Evolutionary conservation across 2,329 filamentous ascomycete genomes (phyloP), one percentile per base, ranked within the genome.

Genomic region (Cryphonectria carpinicola): DNA sequence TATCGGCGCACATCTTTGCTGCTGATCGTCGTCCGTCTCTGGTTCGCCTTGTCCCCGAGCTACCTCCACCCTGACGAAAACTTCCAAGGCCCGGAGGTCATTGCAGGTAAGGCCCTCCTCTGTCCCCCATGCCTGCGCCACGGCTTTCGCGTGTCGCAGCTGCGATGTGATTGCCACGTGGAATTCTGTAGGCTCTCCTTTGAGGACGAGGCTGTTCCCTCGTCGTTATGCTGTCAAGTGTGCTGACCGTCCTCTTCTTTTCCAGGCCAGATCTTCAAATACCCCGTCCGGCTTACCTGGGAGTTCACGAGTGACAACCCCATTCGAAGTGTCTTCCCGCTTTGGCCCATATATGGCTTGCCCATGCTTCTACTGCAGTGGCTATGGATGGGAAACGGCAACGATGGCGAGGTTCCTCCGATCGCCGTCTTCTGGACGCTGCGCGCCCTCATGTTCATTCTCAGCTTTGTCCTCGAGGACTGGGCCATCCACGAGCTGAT

Each of bases 31-130:
- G 89, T 97, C 77, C 92, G 96, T 81, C 87, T 98, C 78, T 98
- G 95, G 88, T 95, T 98, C 80, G 95, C 96, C 72, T 84, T 98
- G 74, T 95, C 92, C 74, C 93, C 96, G 71, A 98, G 95, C 85
- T 99, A 99, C 81, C 89, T 99, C 63, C 96, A 99, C 81, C 96
- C 96, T 6, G 96, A 99, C 84, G 96, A 99, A 86, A 96, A 98
- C 85, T 99, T 99, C 78, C 96, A 99, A 83, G 96, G 96, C 49
- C 96, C 96, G 22, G 96, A 99, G 84, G 92, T 98, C 74, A 96
- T 98, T 78, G 95, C 95, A 78, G 95, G 95, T 98, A 89, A 76
- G 90, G 25, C 54, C 25, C 32, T 39, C 39, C 22, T n/a, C 25
- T 25, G 14, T 39, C 49, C 19, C 17, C 61, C 61, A 43, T 46